phyloP scores from a whole-genome alignment of 768 basidiomycete genomes.

The Lactarius deliciosus region DNA sequence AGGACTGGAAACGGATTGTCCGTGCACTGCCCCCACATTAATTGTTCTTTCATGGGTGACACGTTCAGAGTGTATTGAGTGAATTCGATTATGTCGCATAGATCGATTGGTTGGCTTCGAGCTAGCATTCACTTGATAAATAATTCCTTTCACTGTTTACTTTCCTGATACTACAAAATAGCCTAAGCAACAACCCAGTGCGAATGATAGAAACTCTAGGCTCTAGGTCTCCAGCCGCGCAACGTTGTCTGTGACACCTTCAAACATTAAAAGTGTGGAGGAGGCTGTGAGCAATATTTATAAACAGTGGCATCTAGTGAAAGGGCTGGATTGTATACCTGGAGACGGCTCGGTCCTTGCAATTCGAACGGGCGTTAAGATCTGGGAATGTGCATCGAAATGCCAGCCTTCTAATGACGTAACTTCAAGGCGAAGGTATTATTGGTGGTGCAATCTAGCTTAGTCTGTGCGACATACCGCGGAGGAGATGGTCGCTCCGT shows the following conservation, averaged over 20 bases:
- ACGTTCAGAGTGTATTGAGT: not conserved
- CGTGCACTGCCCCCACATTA: conserved; percentile 31
- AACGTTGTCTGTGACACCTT: conserved; percentile 54
- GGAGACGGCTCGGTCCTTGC: not conserved
- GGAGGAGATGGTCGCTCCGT: conserved; percentile 35
- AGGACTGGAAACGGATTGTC: conserved; percentile 40
- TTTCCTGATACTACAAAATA: not conserved
- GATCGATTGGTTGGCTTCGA: not conserved
- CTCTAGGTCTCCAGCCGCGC: conserved; percentile 33
- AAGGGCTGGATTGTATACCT: conserved; percentile 2
- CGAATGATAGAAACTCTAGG: conserved; percentile 3
- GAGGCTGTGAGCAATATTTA: conserved; percentile 33
- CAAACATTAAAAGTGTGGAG: conserved; percentile 50
- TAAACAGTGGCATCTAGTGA: not conserved
- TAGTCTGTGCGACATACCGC: conserved; percentile 33
- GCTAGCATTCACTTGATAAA: not conserved
- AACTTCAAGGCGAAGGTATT: conserved; percentile 35
- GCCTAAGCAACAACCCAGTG: not conserved
- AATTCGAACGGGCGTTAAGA: conserved; percentile 42
- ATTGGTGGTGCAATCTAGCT: conserved; percentile 15
- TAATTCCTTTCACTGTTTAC: not conserved
- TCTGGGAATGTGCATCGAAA: conserved; percentile 47
- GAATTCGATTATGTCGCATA: conserved; percentile 10
- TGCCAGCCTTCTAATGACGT: conserved; percentile 49
- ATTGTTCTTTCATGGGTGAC: conserved; percentile 1